Conservation (phyloP, 495 filamentous ascomycete species). For the Lindgomyces ingoldianus region DNA sequence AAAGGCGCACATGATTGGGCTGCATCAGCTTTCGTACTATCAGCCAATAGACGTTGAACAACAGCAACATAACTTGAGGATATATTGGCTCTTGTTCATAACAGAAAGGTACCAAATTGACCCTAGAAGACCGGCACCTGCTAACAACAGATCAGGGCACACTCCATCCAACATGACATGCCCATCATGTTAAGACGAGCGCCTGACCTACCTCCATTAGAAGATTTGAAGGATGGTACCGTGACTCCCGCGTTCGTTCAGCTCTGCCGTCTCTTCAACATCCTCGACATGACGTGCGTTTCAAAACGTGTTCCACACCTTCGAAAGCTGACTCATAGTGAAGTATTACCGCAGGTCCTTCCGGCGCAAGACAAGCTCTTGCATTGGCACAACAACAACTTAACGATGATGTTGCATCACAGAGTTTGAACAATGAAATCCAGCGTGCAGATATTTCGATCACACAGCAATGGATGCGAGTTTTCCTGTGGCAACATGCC, state of each 20-base stretch:
- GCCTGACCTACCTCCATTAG: constrained; percentile 40
- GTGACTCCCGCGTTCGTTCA: constrained; percentile 50
- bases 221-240: constrained; percentile 31
- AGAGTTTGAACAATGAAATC: constrained; percentile 44
- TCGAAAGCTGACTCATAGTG: background rate
- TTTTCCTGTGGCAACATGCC: constrained; percentile 49
- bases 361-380: constrained; percentile 36
- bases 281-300: constrained; percentile 43
- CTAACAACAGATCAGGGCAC: constrained; percentile 35
- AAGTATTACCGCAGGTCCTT: constrained; percentile 29
- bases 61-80: constrained; percentile 47
- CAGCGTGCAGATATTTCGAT: constrained; percentile 53
- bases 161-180: constrained; percentile 51
- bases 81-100: constrained; percentile 52
- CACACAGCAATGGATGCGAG: constrained; percentile 54
- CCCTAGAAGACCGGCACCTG: background rate
- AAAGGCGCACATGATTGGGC: constrained; percentile 50
- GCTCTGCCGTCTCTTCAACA: constrained; percentile 50
- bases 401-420: constrained; percentile 38
- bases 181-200: constrained; percentile 47
- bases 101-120: constrained; percentile 44
- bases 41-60: constrained; percentile 35
- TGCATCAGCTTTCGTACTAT: constrained; percentile 48
- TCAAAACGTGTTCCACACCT: background rate
- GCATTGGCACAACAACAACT: constrained; percentile 45